These are phyloP conservation scores for Candida chauliodis DNA, from an alignment of 805 yeast species.

Conservation along the genomic window DNA sequence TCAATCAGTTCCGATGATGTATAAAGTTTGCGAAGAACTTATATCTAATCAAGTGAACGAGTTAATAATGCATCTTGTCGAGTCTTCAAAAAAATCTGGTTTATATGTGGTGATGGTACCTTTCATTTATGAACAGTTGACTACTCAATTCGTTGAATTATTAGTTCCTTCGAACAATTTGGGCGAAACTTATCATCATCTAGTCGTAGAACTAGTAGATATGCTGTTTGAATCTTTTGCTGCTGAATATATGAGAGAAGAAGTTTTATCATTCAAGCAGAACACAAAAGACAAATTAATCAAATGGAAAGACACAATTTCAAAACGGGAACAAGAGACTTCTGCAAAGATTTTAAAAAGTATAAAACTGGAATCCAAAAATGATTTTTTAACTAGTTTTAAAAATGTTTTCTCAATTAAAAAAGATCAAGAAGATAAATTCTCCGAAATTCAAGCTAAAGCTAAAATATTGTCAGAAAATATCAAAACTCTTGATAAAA, in stretches of 20 bases:
- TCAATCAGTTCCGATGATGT: conserved; percentile 42
- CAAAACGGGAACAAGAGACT: conserved; percentile 45
- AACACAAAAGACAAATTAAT: conserved; percentile 21
- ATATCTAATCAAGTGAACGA: conserved; percentile 38
- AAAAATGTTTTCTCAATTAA: conserved; percentile 53
- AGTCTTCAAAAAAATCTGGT: conserved; percentile 22
- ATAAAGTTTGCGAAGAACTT: conserved; percentile 45
- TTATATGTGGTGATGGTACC: conserved; percentile 39
- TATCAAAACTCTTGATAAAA: conserved; percentile 68
- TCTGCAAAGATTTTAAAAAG: conserved; percentile 46
- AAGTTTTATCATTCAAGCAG: conserved; percentile 24
- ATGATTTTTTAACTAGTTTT: conserved; percentile 61
- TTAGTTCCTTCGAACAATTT: conserved; percentile 30
- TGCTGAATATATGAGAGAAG: conserved; percentile 39
- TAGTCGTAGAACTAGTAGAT: conserved; percentile 36
- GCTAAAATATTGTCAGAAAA: conserved; percentile 73
- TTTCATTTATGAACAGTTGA: conserved; percentile 28
- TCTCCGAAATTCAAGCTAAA: conserved; percentile 74
- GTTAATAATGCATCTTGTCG: conserved; percentile 24
- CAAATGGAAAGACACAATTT: conserved; percentile 33
- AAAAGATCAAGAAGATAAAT: conserved; percentile 18
- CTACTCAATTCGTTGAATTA: conserved; percentile 20
- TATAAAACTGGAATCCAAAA: conserved; percentile 47
- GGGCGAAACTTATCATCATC: conserved; percentile 31
- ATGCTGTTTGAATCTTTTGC: conserved; percentile 39